These are phyloP conservation scores for Antarctomyces pellizariae DNA, from an alignment of 495 filamentous ascomycete genomes.

Conservation along the genomic window DNA sequence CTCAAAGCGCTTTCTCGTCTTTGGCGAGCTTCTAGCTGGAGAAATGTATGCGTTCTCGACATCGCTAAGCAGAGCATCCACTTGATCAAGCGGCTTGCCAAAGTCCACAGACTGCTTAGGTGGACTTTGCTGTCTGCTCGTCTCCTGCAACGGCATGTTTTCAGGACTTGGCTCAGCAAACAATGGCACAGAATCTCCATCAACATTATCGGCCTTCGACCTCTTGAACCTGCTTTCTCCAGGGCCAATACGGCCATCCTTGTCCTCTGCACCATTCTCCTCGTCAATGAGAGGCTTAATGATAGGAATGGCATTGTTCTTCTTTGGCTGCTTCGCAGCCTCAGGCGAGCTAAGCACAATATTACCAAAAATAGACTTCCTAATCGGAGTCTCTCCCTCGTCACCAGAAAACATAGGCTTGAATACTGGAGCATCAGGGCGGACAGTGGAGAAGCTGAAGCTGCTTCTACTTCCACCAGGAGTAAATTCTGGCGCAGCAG, in stretches of 20 bases:
- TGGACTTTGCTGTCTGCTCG: constrained; percentile 16
- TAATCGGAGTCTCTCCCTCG: constrained; percentile 16
- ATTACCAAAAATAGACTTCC: constrained; percentile 48
- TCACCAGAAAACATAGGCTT: constrained; percentile 30
- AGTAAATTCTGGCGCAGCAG: constrained; percentile 43
- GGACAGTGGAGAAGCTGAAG: constrained; percentile 64
- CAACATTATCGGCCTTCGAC: constrained; percentile 30
- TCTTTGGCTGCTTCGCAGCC: constrained; percentile 34
- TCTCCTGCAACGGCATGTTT: constrained; percentile 26
- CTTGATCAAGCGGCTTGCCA: no score
- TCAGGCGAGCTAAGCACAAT: constrained; percentile 36
- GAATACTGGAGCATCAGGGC: constrained; percentile 62
- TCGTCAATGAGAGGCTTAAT: constrained; percentile 29
- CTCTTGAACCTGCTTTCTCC: constrained; percentile 45
- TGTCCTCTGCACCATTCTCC: constrained; percentile 20
- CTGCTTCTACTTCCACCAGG: constrained; percentile 36
- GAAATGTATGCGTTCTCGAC: constrained; percentile 2
- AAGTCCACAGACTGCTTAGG: constrained; percentile 10
- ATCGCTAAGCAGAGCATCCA: not conserved
- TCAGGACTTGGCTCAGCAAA: constrained; percentile 25
- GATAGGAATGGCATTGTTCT: constrained; percentile 67
- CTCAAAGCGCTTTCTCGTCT: constrained; percentile 10
- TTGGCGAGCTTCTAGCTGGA: constrained; percentile 7
- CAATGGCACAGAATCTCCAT: constrained; percentile 41
- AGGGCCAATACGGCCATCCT: constrained; percentile 27